phyloP scores from a whole-genome alignment of 768 basidiomycete species.

The Auriscalpium orientale region DNA sequence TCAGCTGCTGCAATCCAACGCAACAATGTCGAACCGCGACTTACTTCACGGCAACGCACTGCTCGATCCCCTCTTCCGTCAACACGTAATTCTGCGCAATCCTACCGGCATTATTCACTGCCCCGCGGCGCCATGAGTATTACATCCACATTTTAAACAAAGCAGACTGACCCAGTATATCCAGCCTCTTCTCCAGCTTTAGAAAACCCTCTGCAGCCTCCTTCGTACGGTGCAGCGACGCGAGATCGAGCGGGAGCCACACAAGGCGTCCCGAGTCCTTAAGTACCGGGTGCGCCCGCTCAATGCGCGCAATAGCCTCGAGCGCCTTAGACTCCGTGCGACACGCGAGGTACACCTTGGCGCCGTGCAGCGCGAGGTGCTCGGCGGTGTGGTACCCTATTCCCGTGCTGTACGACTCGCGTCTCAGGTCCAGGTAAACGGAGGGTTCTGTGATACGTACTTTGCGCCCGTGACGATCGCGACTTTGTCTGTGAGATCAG shows the following conservation, averaged over 20 bases:
- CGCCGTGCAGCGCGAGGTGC: neutral
- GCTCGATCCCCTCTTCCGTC: neutral
- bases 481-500: neutral
- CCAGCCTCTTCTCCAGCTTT: neutral
- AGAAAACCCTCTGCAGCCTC: neutral
- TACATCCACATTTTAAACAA: neutral
- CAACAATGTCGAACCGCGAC: neutral
- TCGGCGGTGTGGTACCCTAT: neutral
- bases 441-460: neutral
- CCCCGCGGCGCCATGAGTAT: neutral
- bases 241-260: neutral
- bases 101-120: neutral
- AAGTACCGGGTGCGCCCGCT: neutral
- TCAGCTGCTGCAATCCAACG: neutral
- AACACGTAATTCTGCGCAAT: neutral
- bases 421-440: neutral
- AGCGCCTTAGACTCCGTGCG: neutral
- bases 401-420: neutral
- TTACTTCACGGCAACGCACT: neutral
- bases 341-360: neutral
- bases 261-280: neutral
- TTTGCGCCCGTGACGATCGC: neutral
- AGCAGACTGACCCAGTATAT: neutral
- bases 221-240: neutral
- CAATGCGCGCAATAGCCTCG: neutral